Conservation (phyloP, 305 asterid species). For the Solanum hybrid region DNA sequence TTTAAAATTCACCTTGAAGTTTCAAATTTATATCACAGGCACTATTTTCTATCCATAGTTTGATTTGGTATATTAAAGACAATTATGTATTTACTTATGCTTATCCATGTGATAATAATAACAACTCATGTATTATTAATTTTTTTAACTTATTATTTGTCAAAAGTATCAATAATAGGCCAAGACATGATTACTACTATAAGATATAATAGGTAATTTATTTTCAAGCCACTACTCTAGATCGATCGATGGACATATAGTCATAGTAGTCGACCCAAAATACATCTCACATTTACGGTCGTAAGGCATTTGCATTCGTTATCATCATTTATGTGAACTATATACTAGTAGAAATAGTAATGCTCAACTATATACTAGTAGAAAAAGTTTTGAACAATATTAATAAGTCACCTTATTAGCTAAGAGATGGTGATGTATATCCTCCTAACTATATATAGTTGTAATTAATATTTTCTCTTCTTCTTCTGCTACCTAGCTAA, state of each 20-base stretch:
- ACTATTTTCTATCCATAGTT: not conserved
- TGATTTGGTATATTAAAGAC: not conserved
- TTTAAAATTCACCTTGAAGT: too few relatives aligned
- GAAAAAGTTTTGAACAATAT: not conserved
- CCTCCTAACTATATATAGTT: not conserved
- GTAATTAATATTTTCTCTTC: not conserved
- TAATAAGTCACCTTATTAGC: constrained; percentile 7
- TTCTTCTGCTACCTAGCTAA: not conserved
- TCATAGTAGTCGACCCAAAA: not conserved
- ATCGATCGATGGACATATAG: not conserved
- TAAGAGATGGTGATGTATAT: constrained; percentile 1
- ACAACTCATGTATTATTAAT: not conserved
- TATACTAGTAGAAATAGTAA: not conserved
- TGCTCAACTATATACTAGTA: not conserved
- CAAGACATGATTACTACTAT: not conserved
- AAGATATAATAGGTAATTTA: not conserved
- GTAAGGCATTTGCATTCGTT: not conserved
- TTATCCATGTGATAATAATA: not conserved
- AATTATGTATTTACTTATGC: not conserved
- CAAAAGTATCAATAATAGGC: not conserved
- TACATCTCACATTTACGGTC: not conserved
- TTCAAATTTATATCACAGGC: not conserved
- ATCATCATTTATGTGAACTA: not conserved
- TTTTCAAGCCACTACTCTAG: not conserved
- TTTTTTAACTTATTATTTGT: not conserved